phyloP scores from a whole-genome alignment of 2,329 filamentous ascomycete species.

The Thielaviopsis punctulata region DNA sequence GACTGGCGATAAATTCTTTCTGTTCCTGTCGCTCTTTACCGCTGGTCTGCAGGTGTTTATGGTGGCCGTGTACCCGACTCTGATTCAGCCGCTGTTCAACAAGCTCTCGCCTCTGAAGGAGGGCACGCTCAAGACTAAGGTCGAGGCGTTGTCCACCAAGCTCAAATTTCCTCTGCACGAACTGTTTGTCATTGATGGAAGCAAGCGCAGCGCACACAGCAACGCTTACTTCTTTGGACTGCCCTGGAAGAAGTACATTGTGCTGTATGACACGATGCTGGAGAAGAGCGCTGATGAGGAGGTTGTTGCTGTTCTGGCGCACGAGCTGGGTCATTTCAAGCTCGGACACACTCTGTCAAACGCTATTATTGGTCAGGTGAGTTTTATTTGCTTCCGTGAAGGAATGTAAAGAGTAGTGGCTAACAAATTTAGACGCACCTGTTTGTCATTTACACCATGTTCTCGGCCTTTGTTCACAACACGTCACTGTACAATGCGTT shows the following conservation, averaged over 20 bases:
- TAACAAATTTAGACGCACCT: slow-evolving; percentile 54
- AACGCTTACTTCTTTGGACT: slow-evolving; percentile 94
- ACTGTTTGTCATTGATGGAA: slow-evolving; percentile 85
- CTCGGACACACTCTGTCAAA: slow-evolving; percentile 62
- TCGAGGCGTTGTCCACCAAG: slow-evolving; percentile 66
- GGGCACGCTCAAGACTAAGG: slow-evolving; percentile 70
- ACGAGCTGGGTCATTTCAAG: slow-evolving; percentile 95
- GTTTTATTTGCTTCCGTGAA: slow-evolving; percentile 68
- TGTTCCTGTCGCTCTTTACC: slow-evolving; percentile 91
- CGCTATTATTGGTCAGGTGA: slow-evolving; percentile 37
- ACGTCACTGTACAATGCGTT: slow-evolving; percentile 77
- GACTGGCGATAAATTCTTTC: slow-evolving; percentile 90
- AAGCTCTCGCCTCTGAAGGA: slow-evolving; percentile 85
- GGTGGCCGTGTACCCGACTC: slow-evolving; percentile 90
- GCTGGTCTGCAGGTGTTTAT: slow-evolving; percentile 80
- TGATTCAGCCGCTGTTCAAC: slow-evolving; percentile 92
- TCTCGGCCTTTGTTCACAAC: slow-evolving; percentile 97
- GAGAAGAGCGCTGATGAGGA: slow-evolving; percentile 87
- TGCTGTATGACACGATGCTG: slow-evolving; percentile 94
- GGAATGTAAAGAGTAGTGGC: slow-evolving; percentile 13
- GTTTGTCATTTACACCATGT: slow-evolving; percentile 91
- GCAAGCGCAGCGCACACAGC: slow-evolving; percentile 72
- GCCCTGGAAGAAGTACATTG: slow-evolving; percentile 99
- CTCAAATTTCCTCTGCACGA: slow-evolving; percentile 86
- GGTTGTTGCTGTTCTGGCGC: slow-evolving; percentile 84